phyloP scores from a whole-genome alignment of 1,139 yeast genomes.

The Suhomyces bribrorum region DNA sequence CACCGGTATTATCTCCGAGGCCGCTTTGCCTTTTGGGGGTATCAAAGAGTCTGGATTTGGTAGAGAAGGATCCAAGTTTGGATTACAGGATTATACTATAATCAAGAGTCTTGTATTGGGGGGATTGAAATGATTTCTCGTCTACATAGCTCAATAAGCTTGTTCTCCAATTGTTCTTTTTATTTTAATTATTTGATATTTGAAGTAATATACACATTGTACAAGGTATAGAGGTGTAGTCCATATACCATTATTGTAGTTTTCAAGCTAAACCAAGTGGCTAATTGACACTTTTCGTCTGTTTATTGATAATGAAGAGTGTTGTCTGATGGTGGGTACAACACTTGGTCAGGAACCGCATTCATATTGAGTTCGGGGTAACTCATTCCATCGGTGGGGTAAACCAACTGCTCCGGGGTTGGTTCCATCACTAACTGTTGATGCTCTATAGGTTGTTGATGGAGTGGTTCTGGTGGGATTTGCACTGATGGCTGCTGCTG shows the following conservation, averaged over 20 bases:
- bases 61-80: constrained; percentile 52
- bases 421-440: constrained; percentile 3
- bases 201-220: no score
- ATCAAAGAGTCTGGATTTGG: constrained; percentile 51
- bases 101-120: constrained; percentile 44
- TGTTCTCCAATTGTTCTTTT: no score
- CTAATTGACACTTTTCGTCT: no score
- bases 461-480: background rate
- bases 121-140: constrained; percentile 13
- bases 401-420: constrained; percentile 4
- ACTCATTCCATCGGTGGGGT: constrained; percentile 1
- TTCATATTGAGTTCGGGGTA: constrained; percentile 7
- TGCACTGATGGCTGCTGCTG: background rate
- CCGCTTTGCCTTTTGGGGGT: constrained; percentile 54
- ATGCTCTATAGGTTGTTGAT: background rate
- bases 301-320: background rate
- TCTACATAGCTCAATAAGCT: no score
- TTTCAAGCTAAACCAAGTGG: no score
- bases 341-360: constrained; percentile 4
- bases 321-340: constrained; percentile 1
- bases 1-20: constrained; percentile 48
- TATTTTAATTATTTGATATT: no score
- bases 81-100: constrained; percentile 46
- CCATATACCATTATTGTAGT: no score
- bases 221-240: no score